These are phyloP conservation scores for Teratosphaeria zuluensis DNA, from an alignment of 2,329 filamentous ascomycete genomes.

Conservation along the genomic window DNA sequence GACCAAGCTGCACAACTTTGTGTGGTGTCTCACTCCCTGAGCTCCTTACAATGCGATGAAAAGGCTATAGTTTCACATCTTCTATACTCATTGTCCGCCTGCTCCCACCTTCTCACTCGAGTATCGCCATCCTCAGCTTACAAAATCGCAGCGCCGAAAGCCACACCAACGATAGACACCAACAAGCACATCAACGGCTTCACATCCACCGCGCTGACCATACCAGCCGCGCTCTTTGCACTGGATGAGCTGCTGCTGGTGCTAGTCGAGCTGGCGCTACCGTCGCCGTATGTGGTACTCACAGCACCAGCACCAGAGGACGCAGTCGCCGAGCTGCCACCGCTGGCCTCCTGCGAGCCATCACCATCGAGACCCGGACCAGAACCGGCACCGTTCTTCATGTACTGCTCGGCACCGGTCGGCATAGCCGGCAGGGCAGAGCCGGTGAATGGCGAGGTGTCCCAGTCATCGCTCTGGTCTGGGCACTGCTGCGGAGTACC, in stretches of 20 bases:
- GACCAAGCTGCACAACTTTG: background rate
- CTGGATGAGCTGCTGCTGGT: background rate
- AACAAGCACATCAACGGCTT: background rate
- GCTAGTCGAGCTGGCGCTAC: background rate
- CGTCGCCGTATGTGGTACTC: constrained; percentile 18
- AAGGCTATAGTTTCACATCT: background rate
- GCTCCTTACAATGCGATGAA: background rate
- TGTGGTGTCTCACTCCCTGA: background rate
- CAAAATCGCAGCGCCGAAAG: constrained; percentile 1
- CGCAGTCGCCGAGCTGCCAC: constrained; percentile 38
- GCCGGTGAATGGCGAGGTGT: constrained; percentile 38
- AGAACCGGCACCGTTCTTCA: constrained; percentile 47
- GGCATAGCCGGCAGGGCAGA: constrained; percentile 46
- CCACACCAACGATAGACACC: background rate
- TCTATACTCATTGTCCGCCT: too few relatives aligned
- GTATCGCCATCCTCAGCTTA: background rate
- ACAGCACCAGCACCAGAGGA: constrained; percentile 39
- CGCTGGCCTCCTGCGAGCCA: constrained; percentile 44
- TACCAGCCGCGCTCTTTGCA: background rate
- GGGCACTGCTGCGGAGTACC: constrained; percentile 46
- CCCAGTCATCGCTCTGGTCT: constrained; percentile 42
- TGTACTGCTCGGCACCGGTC: constrained; percentile 43
- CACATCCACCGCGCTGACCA: background rate
- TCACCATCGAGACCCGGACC: constrained; percentile 40
- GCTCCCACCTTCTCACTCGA: background rate